Percentiles rank a stretch among this genome's conserved stretches.
These are phyloP conservation scores for Trichoderma guizhouense DNA, from an alignment of 2,329 filamentous ascomycete genomes.

Conservation along the genomic window DNA sequence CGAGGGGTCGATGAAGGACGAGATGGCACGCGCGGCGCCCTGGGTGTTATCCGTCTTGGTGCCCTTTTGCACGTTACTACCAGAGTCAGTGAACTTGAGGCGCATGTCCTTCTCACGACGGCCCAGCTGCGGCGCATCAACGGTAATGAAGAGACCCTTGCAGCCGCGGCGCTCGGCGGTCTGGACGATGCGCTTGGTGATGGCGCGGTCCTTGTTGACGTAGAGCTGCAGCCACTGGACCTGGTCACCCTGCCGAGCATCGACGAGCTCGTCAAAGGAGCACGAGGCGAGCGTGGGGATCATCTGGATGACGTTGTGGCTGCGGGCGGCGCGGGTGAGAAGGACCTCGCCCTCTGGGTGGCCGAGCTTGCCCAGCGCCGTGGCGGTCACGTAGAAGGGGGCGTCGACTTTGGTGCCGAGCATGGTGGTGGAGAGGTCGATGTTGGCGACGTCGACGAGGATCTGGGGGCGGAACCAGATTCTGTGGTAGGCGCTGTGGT, in stretches of 20 bases:
- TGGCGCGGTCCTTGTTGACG: conserved; percentile 90
- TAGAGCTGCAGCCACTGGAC: conserved; percentile 97
- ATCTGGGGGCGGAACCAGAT: conserved; percentile 93
- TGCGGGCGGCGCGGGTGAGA: conserved; percentile 76
- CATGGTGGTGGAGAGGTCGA: conserved; percentile 91
- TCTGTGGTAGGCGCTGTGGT: conserved; percentile 93
- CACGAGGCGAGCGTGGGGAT: conserved; percentile 96
- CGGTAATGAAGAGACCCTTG: conserved; percentile 95
- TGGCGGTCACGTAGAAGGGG: conserved; percentile 95
- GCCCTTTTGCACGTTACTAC: conserved; percentile 77
- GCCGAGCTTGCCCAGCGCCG: conserved; percentile 90
- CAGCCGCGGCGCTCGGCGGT: conserved; percentile 91
- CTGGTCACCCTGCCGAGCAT: conserved; percentile 74
- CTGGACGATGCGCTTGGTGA: conserved; percentile 85
- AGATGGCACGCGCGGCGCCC: conserved; percentile 91
- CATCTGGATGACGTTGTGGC: conserved; percentile 95
- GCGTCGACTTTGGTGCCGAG: conserved; percentile 79
- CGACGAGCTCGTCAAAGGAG: conserved; percentile 95
- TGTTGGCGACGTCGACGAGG: conserved; percentile 81
- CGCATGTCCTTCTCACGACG: conserved; percentile 98
- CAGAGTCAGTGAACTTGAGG: conserved; percentile 79
- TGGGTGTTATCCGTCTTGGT: conserved; percentile 79
- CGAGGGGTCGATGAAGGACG: conserved; percentile 92
- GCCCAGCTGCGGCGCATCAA: conserved; percentile 93
- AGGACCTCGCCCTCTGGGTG: conserved; percentile 92